These are phyloP conservation scores for Triticum timopheevii DNA, from an alignment of 176 grass and related monocot species.

Conservation along the genomic window DNA sequence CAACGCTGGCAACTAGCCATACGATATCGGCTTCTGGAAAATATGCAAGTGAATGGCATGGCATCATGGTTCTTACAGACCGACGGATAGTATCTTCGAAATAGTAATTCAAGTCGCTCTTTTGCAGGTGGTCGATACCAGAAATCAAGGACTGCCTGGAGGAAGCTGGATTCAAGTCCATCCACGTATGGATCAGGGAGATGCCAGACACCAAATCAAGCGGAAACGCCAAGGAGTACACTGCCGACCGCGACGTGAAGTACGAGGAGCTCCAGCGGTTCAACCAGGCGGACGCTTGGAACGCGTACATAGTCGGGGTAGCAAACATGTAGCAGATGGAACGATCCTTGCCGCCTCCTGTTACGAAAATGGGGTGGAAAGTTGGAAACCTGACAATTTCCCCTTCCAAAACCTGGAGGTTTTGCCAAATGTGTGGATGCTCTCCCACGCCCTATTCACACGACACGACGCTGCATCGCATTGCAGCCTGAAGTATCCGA, in stretches of 20 bases:
- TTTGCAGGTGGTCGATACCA: conserved; percentile 77
- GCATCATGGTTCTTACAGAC: background rate
- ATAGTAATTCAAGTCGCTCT: background rate
- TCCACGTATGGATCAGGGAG: conserved; percentile 71
- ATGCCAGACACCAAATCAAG: conserved; percentile 71
- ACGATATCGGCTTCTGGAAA: background rate
- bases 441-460: background rate
- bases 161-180: conserved; percentile 76
- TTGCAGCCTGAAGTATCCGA: background rate
- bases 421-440: background rate
- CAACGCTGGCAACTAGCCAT: background rate
- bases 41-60: background rate
- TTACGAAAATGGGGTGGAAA: background rate
- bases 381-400: background rate
- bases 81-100: background rate
- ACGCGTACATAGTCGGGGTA: conserved; percentile 74
- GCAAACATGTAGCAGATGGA: conserved; percentile 46
- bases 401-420: background rate
- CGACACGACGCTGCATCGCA: background rate
- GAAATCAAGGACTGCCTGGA: conserved; percentile 95
- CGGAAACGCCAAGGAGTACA: conserved; percentile 68
- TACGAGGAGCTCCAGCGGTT: conserved; percentile 68
- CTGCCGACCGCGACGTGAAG: conserved; percentile 63
- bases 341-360: background rate
- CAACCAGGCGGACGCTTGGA: conserved; percentile 89